Base-by-base conservation (phyloP, 805 yeast species). In the Zygotorulaspora sp. region DNA sequence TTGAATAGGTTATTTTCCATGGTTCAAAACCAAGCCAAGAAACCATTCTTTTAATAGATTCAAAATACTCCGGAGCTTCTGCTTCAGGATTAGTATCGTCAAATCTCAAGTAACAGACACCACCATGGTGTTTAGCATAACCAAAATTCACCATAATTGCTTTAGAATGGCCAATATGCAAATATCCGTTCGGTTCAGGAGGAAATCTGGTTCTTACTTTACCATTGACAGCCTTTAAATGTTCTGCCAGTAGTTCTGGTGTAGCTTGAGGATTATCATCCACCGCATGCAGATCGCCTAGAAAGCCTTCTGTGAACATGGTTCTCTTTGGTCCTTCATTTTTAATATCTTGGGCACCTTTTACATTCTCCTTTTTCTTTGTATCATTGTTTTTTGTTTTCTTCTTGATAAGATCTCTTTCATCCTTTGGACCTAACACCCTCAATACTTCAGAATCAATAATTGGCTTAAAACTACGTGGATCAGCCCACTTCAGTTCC, bases 1-100 rank as follows among this genome's bases (percentile, higher is more conserved):
- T 84, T 4, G 97, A 90, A 64, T 92, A 88, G 4, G 99, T 92
- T 53, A 90, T 75, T 60, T 86, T 85, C 86, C 86, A 89, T 21
- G 99, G 99, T 49, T 70, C 63, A 58, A 86, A 92, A 12, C 99
- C 99, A 44, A 92, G 73, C 99, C 99, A 92, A 43, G 73, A 72
- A 35, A 92, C 83, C 77, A 90, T 85, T 46, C 79, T 80, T 57
- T 77, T 69, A 44, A 92, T 92, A 32, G 95, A 80, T 49, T 77
- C 78, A 63, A 92, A 87, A 61, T 83, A 92, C 38, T 78, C 77
- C 51, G 88, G 96, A 52, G 92, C 97, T 67, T 92, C 99, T 30
- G 97, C 96, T 66, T 92, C 98, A 1, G 99, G 99, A 57, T 92
- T 92, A 22, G 99, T 92, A 61, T 92, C 99, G 64, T 92, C 99